Percentiles rank a stretch among this genome's conserved stretches.
Conservation (phyloP, 169 alveolate genomes). For the Plasmodium gaboni region DNA sequence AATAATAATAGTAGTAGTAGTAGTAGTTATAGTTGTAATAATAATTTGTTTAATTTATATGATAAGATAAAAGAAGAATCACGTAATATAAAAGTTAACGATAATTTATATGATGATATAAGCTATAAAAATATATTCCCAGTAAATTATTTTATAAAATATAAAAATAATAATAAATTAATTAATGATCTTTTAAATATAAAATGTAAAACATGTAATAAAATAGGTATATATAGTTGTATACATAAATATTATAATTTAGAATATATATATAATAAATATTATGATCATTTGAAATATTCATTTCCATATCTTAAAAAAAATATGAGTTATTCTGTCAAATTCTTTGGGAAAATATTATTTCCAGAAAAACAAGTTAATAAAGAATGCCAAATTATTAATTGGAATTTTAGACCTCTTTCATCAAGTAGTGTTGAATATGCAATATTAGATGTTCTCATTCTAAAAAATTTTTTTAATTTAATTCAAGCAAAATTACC, state of each 20-base stretch:
- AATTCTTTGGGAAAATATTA: conserved; percentile 56
- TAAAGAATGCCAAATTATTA: conserved; percentile 53
- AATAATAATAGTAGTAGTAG: background rate
- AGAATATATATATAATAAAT: conserved; percentile 44
- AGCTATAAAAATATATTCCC: conserved; percentile 60
- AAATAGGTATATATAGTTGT: conserved; percentile 65
- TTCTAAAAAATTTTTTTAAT: conserved; percentile 42
- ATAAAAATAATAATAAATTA: conserved; percentile 28
- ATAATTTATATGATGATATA: conserved; percentile 28
- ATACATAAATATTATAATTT: conserved; percentile 69
- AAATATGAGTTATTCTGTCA: conserved; percentile 37
- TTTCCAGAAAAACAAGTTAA: conserved; percentile 62
- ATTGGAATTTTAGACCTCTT: conserved; percentile 69
- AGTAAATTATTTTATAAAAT: conserved; percentile 52
- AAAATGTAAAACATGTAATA: conserved; percentile 32
- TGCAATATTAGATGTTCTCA: conserved; percentile 66
- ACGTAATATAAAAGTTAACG: background rate
- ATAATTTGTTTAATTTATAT: background rate
- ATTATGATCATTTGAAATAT: conserved; percentile 47
- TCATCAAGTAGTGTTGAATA: conserved; percentile 59
- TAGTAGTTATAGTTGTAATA: background rate
- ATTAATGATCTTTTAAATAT: conserved; percentile 38
- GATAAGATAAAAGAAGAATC: conserved; percentile 3
- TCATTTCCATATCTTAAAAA: conserved; percentile 44
- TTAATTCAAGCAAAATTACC: conserved; percentile 62